A percentile compares a stretch with the other conserved stretches of the same genome.
Evolutionary conservation across 2,329 filamentous ascomycete species (phyloP).

Genomic region (Aureobasidium sp.): DNA sequence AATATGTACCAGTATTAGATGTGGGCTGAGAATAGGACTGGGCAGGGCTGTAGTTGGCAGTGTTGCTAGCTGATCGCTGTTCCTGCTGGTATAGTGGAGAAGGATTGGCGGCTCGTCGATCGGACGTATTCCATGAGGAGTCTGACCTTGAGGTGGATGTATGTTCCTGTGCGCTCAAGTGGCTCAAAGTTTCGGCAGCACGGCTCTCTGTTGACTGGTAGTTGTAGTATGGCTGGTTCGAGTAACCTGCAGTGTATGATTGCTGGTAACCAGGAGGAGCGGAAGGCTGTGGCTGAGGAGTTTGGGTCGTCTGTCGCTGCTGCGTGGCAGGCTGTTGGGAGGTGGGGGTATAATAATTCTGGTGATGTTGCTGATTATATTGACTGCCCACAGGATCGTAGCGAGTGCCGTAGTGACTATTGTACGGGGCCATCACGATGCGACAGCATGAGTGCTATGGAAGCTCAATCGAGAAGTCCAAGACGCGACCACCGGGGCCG

Average conservation of each 20-base stretch:
- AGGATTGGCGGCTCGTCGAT: not conserved
- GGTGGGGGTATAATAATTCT: not conserved
- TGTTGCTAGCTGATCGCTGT: not conserved
- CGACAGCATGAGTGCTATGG: not conserved
- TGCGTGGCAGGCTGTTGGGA: slow-evolving; percentile 1
- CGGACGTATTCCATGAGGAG: slow-evolving; percentile 7
- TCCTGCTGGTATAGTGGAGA: slow-evolving; percentile 5
- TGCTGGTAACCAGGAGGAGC: slow-evolving; percentile 4
- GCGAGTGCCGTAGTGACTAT: slow-evolving; percentile 23
- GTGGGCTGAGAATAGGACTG: slow-evolving; percentile 10
- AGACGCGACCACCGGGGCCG: not conserved
- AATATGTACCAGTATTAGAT: not conserved
- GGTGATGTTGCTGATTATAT: slow-evolving; percentile 20
- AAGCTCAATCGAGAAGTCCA: not conserved
- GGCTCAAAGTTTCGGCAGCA: slow-evolving; percentile 18
- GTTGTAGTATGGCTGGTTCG: not conserved
- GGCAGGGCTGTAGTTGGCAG: not conserved
- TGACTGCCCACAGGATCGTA: slow-evolving; percentile 30
- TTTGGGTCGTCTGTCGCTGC: slow-evolving; percentile 5
- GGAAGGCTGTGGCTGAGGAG: slow-evolving; percentile 12
- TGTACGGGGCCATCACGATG: slow-evolving; percentile 25
- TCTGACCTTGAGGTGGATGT: not conserved
- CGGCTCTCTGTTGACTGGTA: slow-evolving; percentile 15
- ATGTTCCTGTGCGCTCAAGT: slow-evolving; percentile 16
- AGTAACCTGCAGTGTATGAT: not conserved